Conservation (phyloP, 768 basidiomycete species). For the Phanerodontia chrysosporium region DNA sequence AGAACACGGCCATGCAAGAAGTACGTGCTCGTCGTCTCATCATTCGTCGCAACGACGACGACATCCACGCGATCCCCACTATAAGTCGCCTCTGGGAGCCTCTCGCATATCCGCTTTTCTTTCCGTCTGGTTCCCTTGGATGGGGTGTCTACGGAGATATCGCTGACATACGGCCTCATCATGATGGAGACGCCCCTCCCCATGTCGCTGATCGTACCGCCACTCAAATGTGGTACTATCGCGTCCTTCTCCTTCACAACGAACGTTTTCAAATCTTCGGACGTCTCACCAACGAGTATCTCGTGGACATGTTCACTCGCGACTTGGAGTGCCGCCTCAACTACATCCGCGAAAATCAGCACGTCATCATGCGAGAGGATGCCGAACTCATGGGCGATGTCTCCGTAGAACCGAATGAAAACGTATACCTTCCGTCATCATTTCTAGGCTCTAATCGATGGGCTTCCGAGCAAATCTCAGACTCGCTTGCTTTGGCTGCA, state of each 20-base stretch:
- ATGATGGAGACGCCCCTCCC: no score
- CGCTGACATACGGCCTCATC: no score
- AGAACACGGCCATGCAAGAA: conserved; percentile 16
- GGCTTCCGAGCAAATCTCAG: conserved; percentile 35
- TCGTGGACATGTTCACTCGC: conserved; percentile 36
- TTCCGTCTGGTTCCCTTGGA: conserved; percentile 31
- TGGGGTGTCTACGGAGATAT: no score
- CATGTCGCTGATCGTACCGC: background rate
- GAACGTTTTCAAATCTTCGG: conserved; percentile 31
- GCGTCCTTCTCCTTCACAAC: conserved; percentile 28
- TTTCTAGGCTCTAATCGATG: conserved; percentile 33
- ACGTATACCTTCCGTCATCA: conserved; percentile 32
- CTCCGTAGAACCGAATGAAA: conserved; percentile 21
- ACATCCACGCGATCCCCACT: conserved; percentile 21
- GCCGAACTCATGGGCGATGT: conserved; percentile 26
- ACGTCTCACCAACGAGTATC: conserved; percentile 29
- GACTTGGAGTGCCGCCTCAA: conserved; percentile 28
- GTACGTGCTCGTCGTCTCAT: conserved; percentile 15
- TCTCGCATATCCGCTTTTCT: conserved; percentile 33
- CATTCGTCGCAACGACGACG: conserved; percentile 3
- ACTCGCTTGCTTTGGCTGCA: conserved; percentile 32
- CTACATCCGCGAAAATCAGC: conserved; percentile 31
- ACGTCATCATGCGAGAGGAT: conserved; percentile 20
- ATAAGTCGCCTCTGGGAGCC: conserved; percentile 34
- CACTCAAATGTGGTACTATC: conserved; percentile 33